Base-by-base conservation (phyloP, 441 rosid species). In the Raphanus hybrid region DNA sequence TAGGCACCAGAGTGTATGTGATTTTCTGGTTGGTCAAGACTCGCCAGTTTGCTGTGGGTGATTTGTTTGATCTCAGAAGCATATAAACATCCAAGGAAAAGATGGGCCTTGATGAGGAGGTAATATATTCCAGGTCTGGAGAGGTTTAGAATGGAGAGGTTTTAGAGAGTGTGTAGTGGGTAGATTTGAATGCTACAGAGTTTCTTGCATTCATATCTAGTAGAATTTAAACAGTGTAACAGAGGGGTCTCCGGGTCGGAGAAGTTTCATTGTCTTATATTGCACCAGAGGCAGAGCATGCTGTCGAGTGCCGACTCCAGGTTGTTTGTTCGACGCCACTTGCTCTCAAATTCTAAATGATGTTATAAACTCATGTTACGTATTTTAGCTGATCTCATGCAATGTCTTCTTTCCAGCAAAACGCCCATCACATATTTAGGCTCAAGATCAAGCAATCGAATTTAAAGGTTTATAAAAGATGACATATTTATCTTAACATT, bases 21-120 rank as follows among this genome's bases (percentile, higher is more conserved):
- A 54, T 54, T 54, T 54, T 54, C 10, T 26, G 59, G 59, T 54
- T 54, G 59, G 26, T 54, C 26, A 16, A 54, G 59, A 54, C 59
- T 8, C 11, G 26, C 59, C 26, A 54, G 26, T 54, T 54, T 54
- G 59, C 11, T 54, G 26, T 45, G 52, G 52, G 12, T 45, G 12
- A 45, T 45, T 45, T 45, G 52, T 45, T 45, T 4, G 12, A 45
- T 45, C 52, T 45, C 52, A 45, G 52, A 45, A 11, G 52, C 52
- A 45, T 45, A 45, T 12, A 45, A 45, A 45, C 52, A 12, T 45
- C 52, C 52, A 45, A 45, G 52, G 52, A 45, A 45, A 45, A 45
- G 52, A 45, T 45, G 52, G 52, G 52, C 52, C 52, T 45, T 45
- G 15, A 45, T 45, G 52, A 45, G 52, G 52, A 45, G 52, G 14